These are phyloP conservation scores for Zygosaccharomyces lentus DNA, from an alignment of 805 yeast species.

Conservation along the genomic window DNA sequence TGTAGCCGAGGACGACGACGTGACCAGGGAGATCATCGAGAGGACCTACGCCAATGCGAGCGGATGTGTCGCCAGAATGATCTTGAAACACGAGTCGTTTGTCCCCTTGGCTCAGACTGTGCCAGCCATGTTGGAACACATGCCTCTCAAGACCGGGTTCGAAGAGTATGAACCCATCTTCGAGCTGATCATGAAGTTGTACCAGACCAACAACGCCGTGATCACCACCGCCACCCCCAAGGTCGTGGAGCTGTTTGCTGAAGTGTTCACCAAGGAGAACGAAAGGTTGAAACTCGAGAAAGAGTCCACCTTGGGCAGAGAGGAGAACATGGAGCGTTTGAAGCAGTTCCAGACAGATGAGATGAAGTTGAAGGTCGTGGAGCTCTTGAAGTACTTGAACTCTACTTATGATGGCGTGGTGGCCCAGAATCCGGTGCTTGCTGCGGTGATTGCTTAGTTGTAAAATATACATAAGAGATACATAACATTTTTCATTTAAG, in stretches of 20 bases:
- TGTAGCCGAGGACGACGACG: conserved; percentile 56
- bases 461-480: background rate
- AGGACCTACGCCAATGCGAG: conserved; percentile 90
- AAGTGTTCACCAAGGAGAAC: conserved; percentile 68
- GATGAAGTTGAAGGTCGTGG: conserved; percentile 58
- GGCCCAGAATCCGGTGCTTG: conserved; percentile 40
- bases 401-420: conserved; percentile 59
- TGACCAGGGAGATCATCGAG: conserved; percentile 70
- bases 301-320: conserved; percentile 82
- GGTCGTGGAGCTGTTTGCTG: conserved; percentile 62
- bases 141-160: conserved; percentile 82
- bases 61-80: conserved; percentile 95
- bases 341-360: conserved; percentile 75
- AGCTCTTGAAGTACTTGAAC: conserved; percentile 69
- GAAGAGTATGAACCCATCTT: conserved; percentile 94
- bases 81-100: conserved; percentile 61
- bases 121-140: conserved; percentile 67
- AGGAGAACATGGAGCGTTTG: conserved; percentile 68
- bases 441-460: conserved; percentile 34
- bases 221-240: conserved; percentile 54
- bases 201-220: conserved; percentile 55
- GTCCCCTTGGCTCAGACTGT: conserved; percentile 76
- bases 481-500: background rate
- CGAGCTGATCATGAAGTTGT: conserved; percentile 67
- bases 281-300: conserved; percentile 65